Evolutionary conservation across 164 flowering plant genomes (phyloP).

Genomic region (Santalum album): DNA sequence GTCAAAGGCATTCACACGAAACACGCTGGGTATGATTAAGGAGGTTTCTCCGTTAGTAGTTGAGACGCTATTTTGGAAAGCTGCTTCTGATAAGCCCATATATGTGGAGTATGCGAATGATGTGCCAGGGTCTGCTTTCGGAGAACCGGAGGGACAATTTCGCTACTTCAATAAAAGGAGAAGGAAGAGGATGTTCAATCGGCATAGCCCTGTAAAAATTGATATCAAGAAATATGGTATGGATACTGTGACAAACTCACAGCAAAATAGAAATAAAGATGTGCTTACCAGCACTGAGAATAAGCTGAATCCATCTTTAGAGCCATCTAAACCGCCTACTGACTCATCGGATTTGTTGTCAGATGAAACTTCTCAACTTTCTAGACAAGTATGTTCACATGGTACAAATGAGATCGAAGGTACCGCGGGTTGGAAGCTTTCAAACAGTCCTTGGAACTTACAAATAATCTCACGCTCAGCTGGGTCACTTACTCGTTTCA

Average conservation of each 20-base stretch:
- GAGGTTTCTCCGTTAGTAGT: constrained; percentile 59
- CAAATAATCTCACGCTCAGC: constrained; percentile 90
- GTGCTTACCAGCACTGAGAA: constrained; percentile 1
- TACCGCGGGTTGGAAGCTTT: constrained; percentile 92
- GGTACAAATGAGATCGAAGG: constrained; percentile 48
- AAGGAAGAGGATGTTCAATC: constrained; percentile 37
- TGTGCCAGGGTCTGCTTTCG: constrained; percentile 94
- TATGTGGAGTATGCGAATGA: constrained; percentile 96
- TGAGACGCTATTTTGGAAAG: constrained; percentile 88
- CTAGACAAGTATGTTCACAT: constrained; percentile 18
- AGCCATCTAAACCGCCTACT: constrained; percentile 12
- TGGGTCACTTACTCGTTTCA: constrained; percentile 93
- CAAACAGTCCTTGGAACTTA: constrained; percentile 95
- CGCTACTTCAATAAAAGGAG: constrained; percentile 34
- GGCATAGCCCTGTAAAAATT: constrained; percentile 17
- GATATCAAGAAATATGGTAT: constrained; percentile 19
- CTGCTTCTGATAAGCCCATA: constrained; percentile 73
- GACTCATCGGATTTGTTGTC: constrained; percentile 10
- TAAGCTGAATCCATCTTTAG: constrained; percentile 12
- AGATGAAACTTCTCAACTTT: constrained; percentile 17
- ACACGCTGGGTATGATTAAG: constrained; percentile 44
- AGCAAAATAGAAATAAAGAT: constrained; percentile 8
- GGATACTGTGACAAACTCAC: constrained; percentile 10
- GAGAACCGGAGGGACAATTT: constrained; percentile 58
- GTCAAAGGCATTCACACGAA: constrained; percentile 68